A percentile compares a stretch with the other conserved stretches of the same genome.
These are phyloP conservation scores for Malassezia cuniculi DNA, from an alignment of 1,284 basidiomycete genomes.

Conservation along the genomic window DNA sequence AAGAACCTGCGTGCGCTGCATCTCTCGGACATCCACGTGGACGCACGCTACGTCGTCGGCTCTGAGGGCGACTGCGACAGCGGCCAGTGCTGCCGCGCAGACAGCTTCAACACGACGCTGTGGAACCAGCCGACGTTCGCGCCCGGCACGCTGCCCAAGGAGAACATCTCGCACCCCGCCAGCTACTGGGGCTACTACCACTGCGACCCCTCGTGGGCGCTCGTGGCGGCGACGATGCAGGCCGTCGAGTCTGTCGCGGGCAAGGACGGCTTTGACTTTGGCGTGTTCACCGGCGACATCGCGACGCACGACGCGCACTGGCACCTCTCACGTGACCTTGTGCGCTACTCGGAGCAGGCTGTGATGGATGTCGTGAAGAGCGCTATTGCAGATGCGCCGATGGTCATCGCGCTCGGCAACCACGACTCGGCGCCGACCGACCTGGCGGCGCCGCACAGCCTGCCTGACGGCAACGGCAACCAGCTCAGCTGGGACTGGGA, in stretches of 20 bases:
- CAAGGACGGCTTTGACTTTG: constrained; percentile 54
- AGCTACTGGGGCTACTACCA: constrained; percentile 41
- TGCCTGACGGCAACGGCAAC: constrained; percentile 29
- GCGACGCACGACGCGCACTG: constrained; percentile 49
- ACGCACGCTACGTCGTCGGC: constrained; percentile 63
- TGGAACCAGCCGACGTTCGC: constrained; percentile 39
- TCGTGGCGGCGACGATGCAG: constrained; percentile 55
- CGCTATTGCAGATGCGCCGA: constrained; percentile 28
- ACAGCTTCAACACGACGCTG: constrained; percentile 51
- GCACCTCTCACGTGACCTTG: constrained; percentile 35
- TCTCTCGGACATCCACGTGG: constrained; percentile 64
- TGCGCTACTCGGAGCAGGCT: constrained; percentile 39
- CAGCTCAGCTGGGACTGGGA: constrained; percentile 42
- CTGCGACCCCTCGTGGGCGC: constrained; percentile 59
- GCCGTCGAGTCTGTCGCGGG: constrained; percentile 57
- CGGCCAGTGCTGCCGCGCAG: constrained; percentile 60
- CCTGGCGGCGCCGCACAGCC: constrained; percentile 19
- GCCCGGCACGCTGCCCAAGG: constrained; percentile 16
- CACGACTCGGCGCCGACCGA: constrained; percentile 40
- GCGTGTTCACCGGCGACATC: constrained; percentile 63
- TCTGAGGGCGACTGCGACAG: constrained; percentile 61
- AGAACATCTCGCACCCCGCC: constrained; percentile 25
- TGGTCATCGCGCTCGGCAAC: constrained; percentile 41
- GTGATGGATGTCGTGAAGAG: constrained; percentile 30
- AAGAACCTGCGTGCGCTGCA: constrained; percentile 61